Evolutionary conservation across 2,329 filamentous ascomycete genomes (phyloP).

Genomic region (Nothomitra cinnamomea): DNA sequence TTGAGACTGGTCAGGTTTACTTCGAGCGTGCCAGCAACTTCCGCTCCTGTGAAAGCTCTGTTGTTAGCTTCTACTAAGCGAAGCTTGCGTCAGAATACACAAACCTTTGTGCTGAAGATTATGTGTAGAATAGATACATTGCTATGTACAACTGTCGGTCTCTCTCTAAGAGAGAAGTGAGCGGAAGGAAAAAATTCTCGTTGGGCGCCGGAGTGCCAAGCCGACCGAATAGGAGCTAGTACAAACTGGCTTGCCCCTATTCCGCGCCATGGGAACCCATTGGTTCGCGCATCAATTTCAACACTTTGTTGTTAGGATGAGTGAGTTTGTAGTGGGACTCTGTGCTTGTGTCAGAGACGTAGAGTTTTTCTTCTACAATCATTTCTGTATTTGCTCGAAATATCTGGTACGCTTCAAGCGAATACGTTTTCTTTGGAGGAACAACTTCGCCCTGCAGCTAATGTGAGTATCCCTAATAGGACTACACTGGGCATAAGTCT

Average conservation of each 20-base stretch:
- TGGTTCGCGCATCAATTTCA: too few relatives aligned
- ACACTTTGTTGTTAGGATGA: neutral
- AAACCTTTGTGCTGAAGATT: too few relatives aligned
- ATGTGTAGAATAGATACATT: too few relatives aligned
- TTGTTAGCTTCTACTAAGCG: neutral
- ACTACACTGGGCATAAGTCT: neutral
- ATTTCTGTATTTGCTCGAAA: neutral
- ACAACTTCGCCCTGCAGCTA: neutral
- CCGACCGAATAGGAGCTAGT: too few relatives aligned
- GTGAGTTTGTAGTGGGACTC: neutral
- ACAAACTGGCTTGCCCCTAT: too few relatives aligned
- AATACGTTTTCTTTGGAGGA: neutral
- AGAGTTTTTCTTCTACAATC: slow-evolving; percentile 1
- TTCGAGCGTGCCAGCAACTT: neutral
- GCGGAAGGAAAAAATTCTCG: too few relatives aligned
- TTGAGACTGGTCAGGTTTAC: neutral
- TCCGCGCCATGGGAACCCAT: too few relatives aligned
- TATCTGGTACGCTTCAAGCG: neutral
- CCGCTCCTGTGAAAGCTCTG: neutral
- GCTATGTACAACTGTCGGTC: too few relatives aligned
- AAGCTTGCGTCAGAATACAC: neutral
- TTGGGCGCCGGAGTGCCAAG: too few relatives aligned
- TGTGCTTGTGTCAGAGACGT: neutral
- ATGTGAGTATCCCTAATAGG: neutral
- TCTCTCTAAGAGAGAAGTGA: too few relatives aligned